Base-by-base conservation (phyloP, 805 yeast species). In the Komagataella pseudopastoris region DNA sequence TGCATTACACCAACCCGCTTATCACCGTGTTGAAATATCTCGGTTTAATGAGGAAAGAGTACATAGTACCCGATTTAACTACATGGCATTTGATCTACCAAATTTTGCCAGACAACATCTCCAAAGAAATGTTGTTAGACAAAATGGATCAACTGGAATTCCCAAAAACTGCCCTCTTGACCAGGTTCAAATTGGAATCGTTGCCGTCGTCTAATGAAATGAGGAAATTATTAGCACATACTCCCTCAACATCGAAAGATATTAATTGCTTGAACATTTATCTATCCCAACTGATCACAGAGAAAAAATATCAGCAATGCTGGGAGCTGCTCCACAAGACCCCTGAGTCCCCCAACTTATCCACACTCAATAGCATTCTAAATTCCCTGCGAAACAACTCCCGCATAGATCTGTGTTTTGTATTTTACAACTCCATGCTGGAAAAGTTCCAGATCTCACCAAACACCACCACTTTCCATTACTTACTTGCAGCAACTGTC, bases 71-170 rank as follows among this genome's bases (percentile, higher is more conserved):
- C 0, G 71, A 72, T 55, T 45, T 66, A 1, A 56, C 58, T 1
- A 72, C 77, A 0, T 71, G 75, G 71, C 59, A 63, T 16, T 53
- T 66, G 3, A 56, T 71, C 8, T 66, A 63, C 52, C 56, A 60
- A 14, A 52, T 69, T 8, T 50, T 72, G 14, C 58, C 59, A 10
- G 72, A 70, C 49, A 63, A 61, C 47, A 52, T 59, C 2, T 64
- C 71, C n/a, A 64, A 65, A 47, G 57, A 60, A 3, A 50, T 62
- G 1, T 59, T 67, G 46, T 45, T 70, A 6, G 62, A 63, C 46
- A 64, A 63, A 39, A 61, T 74, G 63, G 50, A 56, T 4, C 55
- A 59, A 23, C 51, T 61, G 36, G 58, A 58, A n/a, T 59, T 68
- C 3, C 71, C 71, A 2, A 51, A 65, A 8, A 67, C 67, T 7